Conservation (phyloP, 2,329 filamentous ascomycete species). For the Ophiocordyceps camponoti-saundersi region DNA sequence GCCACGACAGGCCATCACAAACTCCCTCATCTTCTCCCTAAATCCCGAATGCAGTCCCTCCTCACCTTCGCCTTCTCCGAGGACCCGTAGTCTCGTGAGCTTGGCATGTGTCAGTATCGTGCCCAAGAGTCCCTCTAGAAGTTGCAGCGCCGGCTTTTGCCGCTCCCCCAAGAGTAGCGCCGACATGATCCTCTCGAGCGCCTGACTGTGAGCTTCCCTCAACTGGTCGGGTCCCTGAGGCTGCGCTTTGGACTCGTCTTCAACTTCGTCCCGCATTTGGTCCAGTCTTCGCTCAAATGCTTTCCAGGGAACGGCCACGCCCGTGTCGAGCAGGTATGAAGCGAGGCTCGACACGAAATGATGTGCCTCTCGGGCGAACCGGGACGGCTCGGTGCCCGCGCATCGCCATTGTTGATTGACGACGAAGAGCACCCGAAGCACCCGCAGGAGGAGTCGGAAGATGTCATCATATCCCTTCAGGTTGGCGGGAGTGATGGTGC, state of each 20-base stretch:
- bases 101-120: conserved; percentile 57
- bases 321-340: conserved; percentile 66
- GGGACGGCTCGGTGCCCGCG: conserved; percentile 23
- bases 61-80: conserved; percentile 9
- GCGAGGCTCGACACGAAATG: conserved; percentile 61
- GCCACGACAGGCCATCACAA: conserved; percentile 54
- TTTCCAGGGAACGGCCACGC: conserved; percentile 57
- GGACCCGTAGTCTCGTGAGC: conserved; percentile 21
- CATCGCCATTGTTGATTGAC: conserved; percentile 45
- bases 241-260: conserved; percentile 14
- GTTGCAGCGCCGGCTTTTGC: conserved; percentile 53
- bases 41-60: conserved; percentile 45
- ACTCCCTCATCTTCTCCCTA: conserved; percentile 54
- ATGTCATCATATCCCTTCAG: conserved; percentile 71
- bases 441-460: conserved; percentile 62
- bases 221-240: conserved; percentile 45
- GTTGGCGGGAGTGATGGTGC: conserved; percentile 53
- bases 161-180: conserved; percentile 57
- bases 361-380: conserved; percentile 60
- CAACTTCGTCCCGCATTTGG: conserved; percentile 40
- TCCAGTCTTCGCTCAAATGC: conserved; percentile 50
- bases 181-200: conserved; percentile 60
- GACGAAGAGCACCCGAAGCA: conserved; percentile 65
- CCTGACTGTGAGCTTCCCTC: conserved; percentile 51
- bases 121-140: conserved; percentile 63